Conservation (phyloP, 2,329 filamentous ascomycete genomes). For the Exophiala sp. region DNA sequence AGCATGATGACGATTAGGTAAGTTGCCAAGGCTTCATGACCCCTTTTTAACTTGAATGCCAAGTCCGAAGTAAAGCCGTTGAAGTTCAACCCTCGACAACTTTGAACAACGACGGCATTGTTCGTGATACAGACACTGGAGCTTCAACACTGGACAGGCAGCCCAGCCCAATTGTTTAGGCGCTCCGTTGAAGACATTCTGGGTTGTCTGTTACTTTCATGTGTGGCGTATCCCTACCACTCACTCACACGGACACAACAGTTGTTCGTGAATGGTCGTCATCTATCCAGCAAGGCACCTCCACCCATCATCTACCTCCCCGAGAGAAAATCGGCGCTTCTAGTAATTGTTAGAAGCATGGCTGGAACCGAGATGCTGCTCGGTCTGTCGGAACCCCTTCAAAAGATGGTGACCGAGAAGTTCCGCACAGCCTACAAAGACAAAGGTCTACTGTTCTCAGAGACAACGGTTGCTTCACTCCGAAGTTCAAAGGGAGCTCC, state of each 20-base stretch:
- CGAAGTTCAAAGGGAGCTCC: constrained; percentile 13
- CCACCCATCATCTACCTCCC: not conserved
- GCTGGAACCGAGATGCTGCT: constrained; percentile 13
- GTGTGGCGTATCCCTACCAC: too few species aligned
- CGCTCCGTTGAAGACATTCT: too few species aligned
- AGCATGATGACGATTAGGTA: not conserved
- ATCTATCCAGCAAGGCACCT: not conserved
- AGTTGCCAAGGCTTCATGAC: not conserved
- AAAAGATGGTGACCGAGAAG: constrained; percentile 16
- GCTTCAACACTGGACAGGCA: too few species aligned
- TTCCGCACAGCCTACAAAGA: constrained; percentile 20
- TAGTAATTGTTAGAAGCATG: constrained; percentile 2
- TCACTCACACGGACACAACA: too few species aligned
- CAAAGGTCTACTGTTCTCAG: constrained; percentile 27
- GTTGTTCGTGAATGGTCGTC: not conserved
- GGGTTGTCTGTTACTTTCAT: too few species aligned
- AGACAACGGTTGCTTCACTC: constrained; percentile 24
- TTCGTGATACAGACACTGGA: too few species aligned
- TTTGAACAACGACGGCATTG: too few species aligned
- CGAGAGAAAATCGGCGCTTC: not conserved
- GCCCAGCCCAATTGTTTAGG: too few species aligned
- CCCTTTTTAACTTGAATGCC: too few species aligned
- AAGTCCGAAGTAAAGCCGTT: not conserved
- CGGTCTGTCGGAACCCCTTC: constrained; percentile 18
- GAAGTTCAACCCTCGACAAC: too few species aligned